These are phyloP conservation scores for Hypericum perforatum DNA, from an alignment of 345 rosid genomes.

Conservation along the genomic window DNA sequence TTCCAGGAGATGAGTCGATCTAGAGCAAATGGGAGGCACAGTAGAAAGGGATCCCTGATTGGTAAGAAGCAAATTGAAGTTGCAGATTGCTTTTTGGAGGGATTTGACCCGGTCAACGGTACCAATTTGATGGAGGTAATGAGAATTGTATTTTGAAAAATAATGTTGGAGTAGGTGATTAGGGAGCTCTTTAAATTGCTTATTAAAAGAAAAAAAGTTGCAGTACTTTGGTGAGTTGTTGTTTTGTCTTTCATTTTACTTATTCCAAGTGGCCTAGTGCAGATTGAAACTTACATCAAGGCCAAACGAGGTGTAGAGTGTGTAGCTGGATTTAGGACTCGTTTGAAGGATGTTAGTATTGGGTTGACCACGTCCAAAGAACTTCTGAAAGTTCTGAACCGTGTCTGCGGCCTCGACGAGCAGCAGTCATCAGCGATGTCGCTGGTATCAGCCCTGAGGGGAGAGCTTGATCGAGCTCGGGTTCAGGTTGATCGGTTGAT, in stretches of 20 bases:
- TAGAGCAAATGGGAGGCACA: slow-evolving; percentile 24
- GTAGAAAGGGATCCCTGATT: slow-evolving; percentile 27
- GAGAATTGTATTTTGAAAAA: neutral
- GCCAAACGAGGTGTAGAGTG: slow-evolving; percentile 24
- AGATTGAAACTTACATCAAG: slow-evolving; percentile 41
- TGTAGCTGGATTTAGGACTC: slow-evolving; percentile 20
- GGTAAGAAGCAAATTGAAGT: slow-evolving; percentile 27
- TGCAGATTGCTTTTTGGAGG: slow-evolving; percentile 24
- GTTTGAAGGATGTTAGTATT: slow-evolving; percentile 50
- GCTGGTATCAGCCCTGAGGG: slow-evolving; percentile 49
- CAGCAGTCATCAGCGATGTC: slow-evolving; percentile 41
- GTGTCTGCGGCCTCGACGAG: slow-evolving; percentile 45
- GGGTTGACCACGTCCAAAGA: slow-evolving; percentile 67
- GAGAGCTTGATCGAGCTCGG: slow-evolving; percentile 55
- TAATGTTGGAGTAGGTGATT: neutral
- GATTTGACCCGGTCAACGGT: slow-evolving; percentile 26
- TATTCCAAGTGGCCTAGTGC: slow-evolving; percentile 13
- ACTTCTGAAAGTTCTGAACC: slow-evolving; percentile 59
- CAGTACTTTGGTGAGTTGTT: neutral
- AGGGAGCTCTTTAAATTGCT: too few relatives aligned
- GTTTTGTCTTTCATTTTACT: neutral
- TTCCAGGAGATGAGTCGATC: slow-evolving; percentile 35
- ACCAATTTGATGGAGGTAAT: slow-evolving; percentile 42
- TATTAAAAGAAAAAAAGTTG: too few relatives aligned
- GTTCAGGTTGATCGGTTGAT: slow-evolving; percentile 45